phyloP scores from a whole-genome alignment of 352 stramenopile species.

The Phytophthora sansomeana region DNA sequence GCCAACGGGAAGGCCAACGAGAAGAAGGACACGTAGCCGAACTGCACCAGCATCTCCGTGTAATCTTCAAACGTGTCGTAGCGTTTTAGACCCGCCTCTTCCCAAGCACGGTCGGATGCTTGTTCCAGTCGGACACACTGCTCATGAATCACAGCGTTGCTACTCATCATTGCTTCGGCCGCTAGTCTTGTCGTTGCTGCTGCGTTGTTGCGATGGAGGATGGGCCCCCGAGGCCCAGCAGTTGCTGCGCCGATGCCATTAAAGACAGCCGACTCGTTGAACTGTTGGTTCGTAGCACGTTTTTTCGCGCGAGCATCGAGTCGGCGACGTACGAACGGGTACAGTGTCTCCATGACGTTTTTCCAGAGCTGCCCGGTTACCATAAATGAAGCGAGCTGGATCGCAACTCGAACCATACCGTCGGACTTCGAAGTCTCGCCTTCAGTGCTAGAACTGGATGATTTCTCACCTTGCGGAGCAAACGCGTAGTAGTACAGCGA shows the following conservation, averaged over 20 bases:
- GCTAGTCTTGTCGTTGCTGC: conserved; percentile 23
- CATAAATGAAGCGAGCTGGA: conserved; percentile 94
- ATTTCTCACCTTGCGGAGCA: conserved; percentile 28
- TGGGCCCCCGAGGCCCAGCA: conserved; percentile 20
- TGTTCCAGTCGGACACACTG: conserved; percentile 86
- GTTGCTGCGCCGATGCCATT: conserved; percentile 34
- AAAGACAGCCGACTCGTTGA: conserved; percentile 72
- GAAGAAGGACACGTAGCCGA: conserved; percentile 97
- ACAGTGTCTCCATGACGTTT: conserved; percentile 92
- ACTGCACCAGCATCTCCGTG: conserved; percentile 94
- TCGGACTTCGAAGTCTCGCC: conserved; percentile 26
- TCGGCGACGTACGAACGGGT: conserved; percentile 71
- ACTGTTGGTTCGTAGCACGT: conserved; percentile 62
- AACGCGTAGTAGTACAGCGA: conserved; percentile 98
- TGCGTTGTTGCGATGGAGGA: conserved; percentile 14
- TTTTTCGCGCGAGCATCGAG: conserved; percentile 62
- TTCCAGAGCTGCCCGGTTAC: conserved; percentile 94
- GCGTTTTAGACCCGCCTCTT: conserved; percentile 90
- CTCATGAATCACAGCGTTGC: conserved; percentile 74
- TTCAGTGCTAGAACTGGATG: conserved; percentile 8
- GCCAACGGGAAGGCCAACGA: conserved; percentile 95
- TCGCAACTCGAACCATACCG: conserved; percentile 90
- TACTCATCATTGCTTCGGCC: conserved; percentile 34
- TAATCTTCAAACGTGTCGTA: conserved; percentile 97
- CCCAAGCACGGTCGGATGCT: conserved; percentile 84